Percentiles rank a stretch among this genome's conserved stretches.
Conservation (phyloP, 805 yeast species). For the Sugiyamaella chiloensis region DNA sequence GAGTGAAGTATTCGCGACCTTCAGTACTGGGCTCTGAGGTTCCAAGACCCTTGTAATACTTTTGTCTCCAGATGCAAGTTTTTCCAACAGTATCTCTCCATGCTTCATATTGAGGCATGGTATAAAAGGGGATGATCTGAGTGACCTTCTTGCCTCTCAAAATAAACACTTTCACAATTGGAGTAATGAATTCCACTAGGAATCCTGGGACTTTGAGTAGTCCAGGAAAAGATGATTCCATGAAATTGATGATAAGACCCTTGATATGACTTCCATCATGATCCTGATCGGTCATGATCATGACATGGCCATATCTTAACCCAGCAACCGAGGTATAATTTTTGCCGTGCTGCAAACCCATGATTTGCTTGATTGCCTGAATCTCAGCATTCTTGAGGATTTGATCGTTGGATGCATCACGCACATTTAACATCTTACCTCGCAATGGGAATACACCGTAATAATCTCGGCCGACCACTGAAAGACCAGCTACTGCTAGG, state of each 20-base stretch:
- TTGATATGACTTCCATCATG: constrained; percentile 98
- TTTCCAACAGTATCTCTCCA: constrained; percentile 88
- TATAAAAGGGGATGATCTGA: constrained; percentile 70
- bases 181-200: constrained; percentile 89
- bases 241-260: constrained; percentile 88
- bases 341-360: constrained; percentile 93
- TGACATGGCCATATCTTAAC: constrained; percentile 89
- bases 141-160: constrained; percentile 44
- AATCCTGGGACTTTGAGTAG: constrained; percentile 87
- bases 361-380: constrained; percentile 90
- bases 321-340: constrained; percentile 68
- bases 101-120: constrained; percentile 90
- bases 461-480: constrained; percentile 91
- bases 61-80: constrained; percentile 77
- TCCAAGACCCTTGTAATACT: constrained; percentile 98
- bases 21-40: constrained; percentile 74
- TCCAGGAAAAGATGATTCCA: constrained; percentile 94
- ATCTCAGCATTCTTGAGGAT: constrained; percentile 90
- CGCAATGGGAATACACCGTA: constrained; percentile 95
- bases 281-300: constrained; percentile 99
- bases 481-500: constrained; percentile 87
- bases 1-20: constrained; percentile 82
- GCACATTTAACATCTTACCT: constrained; percentile 91
- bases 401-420: constrained; percentile 97
- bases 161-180: constrained; percentile 87